These are phyloP conservation scores for Trichoderma atroviride DNA, from an alignment of 2,329 filamentous ascomycete genomes.

Conservation along the genomic window DNA sequence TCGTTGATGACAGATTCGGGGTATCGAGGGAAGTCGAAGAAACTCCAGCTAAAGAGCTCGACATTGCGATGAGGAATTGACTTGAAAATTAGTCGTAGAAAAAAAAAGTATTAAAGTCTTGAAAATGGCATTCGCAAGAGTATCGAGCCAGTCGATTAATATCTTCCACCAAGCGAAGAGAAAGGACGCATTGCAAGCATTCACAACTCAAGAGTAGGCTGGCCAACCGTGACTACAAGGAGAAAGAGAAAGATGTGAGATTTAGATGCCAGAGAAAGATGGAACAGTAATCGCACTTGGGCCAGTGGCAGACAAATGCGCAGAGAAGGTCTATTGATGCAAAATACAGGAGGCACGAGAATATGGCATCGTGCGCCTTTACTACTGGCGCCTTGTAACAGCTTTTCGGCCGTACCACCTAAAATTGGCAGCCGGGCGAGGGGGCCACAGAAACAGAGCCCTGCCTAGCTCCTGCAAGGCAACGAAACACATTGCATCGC, in stretches of 20 bases:
- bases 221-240: neutral
- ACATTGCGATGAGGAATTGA: constrained; percentile 34
- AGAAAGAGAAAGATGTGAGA: neutral
- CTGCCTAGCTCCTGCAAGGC: constrained; percentile 20
- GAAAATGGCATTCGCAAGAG: neutral
- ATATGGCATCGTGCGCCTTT: neutral
- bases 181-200: constrained; percentile 10
- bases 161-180: neutral
- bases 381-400: constrained; percentile 3
- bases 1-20: constrained; percentile 40
- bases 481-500: constrained; percentile 27
- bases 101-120: constrained; percentile 5
- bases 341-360: neutral
- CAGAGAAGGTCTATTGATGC: neutral
- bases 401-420: constrained; percentile 22
- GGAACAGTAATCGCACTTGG: neutral
- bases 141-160: neutral
- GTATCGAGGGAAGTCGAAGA: constrained; percentile 55
- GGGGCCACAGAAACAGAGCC: constrained; percentile 19
- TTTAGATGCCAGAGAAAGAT: neutral
- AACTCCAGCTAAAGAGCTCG: constrained; percentile 49
- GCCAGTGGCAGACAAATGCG: neutral
- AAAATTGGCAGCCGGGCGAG: neutral
- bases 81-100: constrained; percentile 50
- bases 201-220: neutral